A percentile compares a stretch with the other conserved stretches of the same genome.
These are phyloP conservation scores for Saururus chinensis DNA, from an alignment of 164 flowering plant genomes.

Conservation along the genomic window DNA sequence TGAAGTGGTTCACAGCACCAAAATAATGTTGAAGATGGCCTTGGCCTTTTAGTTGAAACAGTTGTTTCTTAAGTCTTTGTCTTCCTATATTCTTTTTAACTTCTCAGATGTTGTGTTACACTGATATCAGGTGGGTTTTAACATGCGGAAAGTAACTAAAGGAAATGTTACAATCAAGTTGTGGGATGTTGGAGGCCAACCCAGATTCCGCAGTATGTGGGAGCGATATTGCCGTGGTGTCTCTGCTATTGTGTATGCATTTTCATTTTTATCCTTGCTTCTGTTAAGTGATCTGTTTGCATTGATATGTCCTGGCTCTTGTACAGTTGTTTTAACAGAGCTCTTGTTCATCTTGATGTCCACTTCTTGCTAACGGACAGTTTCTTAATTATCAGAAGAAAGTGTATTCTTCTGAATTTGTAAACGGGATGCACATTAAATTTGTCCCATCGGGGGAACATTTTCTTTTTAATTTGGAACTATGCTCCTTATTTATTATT, in stretches of 20 bases:
- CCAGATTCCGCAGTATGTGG: constrained; percentile 98
- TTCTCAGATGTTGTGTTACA: background rate
- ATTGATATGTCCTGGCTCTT: background rate
- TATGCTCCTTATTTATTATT: too few relatives aligned
- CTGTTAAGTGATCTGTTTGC: background rate
- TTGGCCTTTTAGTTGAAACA: background rate
- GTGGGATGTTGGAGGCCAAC: constrained; percentile 99
- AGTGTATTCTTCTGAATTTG: background rate
- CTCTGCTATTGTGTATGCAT: constrained; percentile 77
- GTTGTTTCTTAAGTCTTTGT: background rate
- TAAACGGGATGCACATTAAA: background rate
- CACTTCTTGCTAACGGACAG: background rate
- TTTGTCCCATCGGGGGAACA: background rate
- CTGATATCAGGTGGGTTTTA: constrained; percentile 67
- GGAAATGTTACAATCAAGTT: constrained; percentile 91
- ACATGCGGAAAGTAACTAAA: constrained; percentile 93
- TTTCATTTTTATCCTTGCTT: background rate
- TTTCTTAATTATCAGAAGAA: too few relatives aligned
- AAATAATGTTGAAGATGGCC: background rate
- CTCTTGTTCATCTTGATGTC: background rate
- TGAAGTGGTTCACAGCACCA: background rate
- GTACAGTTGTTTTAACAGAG: background rate
- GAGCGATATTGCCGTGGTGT: constrained; percentile 97
- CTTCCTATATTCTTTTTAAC: background rate
- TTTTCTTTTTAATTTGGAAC: too few relatives aligned